Evolutionary conservation across 352 stramenopile genomes (phyloP), one percentile per base, ranked within the genome.

Genomic region (Thalassiosira livingstoniorum): DNA sequence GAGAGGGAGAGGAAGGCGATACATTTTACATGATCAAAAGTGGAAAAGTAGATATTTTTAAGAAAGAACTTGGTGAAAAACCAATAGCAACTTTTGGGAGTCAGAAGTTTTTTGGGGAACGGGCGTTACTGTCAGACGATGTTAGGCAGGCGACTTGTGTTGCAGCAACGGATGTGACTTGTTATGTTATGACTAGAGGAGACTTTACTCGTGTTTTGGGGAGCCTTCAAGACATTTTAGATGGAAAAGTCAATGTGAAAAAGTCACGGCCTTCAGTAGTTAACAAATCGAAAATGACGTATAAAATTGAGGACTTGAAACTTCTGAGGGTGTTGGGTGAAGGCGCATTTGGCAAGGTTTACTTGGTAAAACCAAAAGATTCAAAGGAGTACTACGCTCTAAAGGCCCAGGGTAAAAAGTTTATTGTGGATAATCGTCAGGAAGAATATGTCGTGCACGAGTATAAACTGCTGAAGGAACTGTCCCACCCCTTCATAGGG

Each of bases 291-390:
- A 60, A 55, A 37, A 67, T 78, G 2, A 69, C 54, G 4, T 91
- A 93, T 66, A 71, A 82, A 25, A 80, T 91, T 58, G 74, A 87
- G 53, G 89, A 98, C 76, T 87, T 98, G 21, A 91, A 97, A 57
- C 94, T 96, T 68, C 92, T 98, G 70, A 90, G 92, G 66, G 98
- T 97, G 27, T 95, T 99, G 25, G 97, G 97, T 35, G 97, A 96
- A 27, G 98, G 97, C 27, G 98, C 97, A 0, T 99, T 99, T 85
- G 97, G 97, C 0, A 95, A 97, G 31, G 97, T 99, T 29, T 95
- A 97, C 64, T 92, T 99, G 15, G 96, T 98, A 4, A 95, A 96
- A 80, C 74, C 90, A 42, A 93, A 92, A 37, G 88, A 97, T 15
- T 72, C 51, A 88, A 58, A 64, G 92, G 86, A 97, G 69, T 95